Percentiles rank a stretch among this genome's conserved stretches.
These are phyloP conservation scores for Hypomyces rosellus DNA, from an alignment of 2,329 filamentous ascomycete species.

Conservation along the genomic window DNA sequence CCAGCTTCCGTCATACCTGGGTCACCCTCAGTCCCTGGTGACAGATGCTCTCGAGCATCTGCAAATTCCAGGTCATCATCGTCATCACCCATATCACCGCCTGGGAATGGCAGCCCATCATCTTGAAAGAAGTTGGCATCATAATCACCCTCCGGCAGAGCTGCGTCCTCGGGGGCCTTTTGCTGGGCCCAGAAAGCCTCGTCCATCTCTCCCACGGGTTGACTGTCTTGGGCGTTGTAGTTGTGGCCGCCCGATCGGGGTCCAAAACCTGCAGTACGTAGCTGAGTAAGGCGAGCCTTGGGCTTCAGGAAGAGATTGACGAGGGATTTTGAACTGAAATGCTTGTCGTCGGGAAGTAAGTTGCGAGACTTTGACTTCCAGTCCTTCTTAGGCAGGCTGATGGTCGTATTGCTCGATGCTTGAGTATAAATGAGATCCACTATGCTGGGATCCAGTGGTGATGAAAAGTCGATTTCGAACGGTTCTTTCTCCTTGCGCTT, in stretches of 20 bases:
- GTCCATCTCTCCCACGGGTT: constrained; percentile 73
- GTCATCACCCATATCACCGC: constrained; percentile 51
- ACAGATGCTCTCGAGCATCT: constrained; percentile 74
- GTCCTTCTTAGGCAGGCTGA: constrained; percentile 85
- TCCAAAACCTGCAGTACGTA: constrained; percentile 45
- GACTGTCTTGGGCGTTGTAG: constrained; percentile 39
- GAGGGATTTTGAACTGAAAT: constrained; percentile 91
- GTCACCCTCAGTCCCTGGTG: constrained; percentile 53
- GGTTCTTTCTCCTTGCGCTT: constrained; percentile 92
- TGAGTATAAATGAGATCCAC: constrained; percentile 76
- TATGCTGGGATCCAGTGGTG: constrained; percentile 63
- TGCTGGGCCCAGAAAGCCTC: constrained; percentile 90
- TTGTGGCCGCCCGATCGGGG: constrained; percentile 33
- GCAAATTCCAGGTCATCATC: constrained; percentile 71
- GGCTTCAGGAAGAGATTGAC: constrained; percentile 91
- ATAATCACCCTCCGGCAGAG: constrained; percentile 67
- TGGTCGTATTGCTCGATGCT: constrained; percentile 71
- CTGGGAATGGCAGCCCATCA: constrained; percentile 64
- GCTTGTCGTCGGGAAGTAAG: constrained; percentile 92
- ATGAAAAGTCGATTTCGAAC: constrained; percentile 86
- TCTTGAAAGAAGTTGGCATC: constrained; percentile 98
- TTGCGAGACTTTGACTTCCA: constrained; percentile 94
- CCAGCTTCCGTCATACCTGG: constrained; percentile 39
- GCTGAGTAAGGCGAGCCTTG: constrained; percentile 72
- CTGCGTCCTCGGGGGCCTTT: constrained; percentile 57